Base-by-base conservation (phyloP, 805 yeast species). In the Wickerhamomyces strasburgensis region DNA sequence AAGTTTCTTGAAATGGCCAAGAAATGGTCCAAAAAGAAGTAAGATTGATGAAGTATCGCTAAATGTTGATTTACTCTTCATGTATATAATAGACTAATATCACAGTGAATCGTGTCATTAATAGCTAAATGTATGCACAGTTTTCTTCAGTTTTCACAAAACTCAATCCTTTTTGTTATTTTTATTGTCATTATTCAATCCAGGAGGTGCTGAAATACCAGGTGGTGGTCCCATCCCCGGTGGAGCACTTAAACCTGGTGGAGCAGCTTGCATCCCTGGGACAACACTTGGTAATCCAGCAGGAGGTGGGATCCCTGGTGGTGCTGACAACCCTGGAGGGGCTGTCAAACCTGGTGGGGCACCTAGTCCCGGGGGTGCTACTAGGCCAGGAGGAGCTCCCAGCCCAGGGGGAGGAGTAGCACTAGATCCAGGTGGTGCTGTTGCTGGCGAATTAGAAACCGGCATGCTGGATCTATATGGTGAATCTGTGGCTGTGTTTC, bases 1-100 rank as follows among this genome's bases (percentile, higher is more conserved):
- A 67, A 61, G 34, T 59, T 75, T 29, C 47, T 72, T 34, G 69
- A 63, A 18, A 63, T 71, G 47, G 80, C 80, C 1, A 63, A 61
- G 46, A 63, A 66, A 48, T 75, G 79, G 79, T 65, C 67, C 29
- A 51, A 57, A 33, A 46, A 52, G 29, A 48, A 47, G 18, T 28
- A 14, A 18, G n/a, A n/a, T n/a, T n/a, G n/a, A n/a, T n/a, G n/a
- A n/a, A n/a, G n/a, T n/a, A n/a, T n/a, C n/a, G n/a, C n/a, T n/a
- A n/a, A n/a, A n/a, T n/a, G n/a, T n/a, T n/a, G n/a, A n/a, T n/a
- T n/a, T n/a, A n/a, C n/a, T n/a, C n/a, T n/a, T n/a, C n/a, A n/a
- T n/a, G n/a, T n/a, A n/a, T n/a, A n/a, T n/a, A n/a, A n/a, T n/a
- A n/a, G n/a, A n/a, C 11, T 8, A 8, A 21, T 21, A 21, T 21